phyloP scores from a whole-genome alignment of 1,284 basidiomycete genomes.

The Psilocybe mexicana region DNA sequence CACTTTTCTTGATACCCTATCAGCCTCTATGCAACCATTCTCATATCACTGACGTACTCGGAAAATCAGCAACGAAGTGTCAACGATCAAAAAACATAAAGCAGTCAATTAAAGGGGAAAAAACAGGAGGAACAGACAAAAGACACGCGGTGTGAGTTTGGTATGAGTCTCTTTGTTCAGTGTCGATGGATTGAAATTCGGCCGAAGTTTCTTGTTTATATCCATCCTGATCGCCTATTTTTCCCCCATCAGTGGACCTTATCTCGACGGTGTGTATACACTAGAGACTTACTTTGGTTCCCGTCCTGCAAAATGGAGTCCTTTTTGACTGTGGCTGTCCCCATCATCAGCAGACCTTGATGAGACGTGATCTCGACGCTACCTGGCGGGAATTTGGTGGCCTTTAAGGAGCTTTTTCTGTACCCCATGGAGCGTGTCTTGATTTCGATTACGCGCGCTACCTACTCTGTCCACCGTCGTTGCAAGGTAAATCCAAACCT shows the following conservation, averaged over 20 bases:
- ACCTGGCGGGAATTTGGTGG: neutral
- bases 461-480: neutral
- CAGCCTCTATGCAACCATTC: neutral
- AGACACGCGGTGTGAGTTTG: neutral
- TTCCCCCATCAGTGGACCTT: neutral
- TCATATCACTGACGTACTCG: neutral
- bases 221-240: neutral
- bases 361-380: neutral
- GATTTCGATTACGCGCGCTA: neutral
- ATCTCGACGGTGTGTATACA: neutral
- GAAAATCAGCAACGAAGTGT: neutral
- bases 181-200: neutral
- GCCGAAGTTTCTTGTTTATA: neutral
- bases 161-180: neutral
- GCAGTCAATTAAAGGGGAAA: neutral
- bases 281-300: neutral
- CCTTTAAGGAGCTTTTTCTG: neutral
- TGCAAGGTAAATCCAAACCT: constrained; percentile 1
- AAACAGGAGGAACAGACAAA: neutral
- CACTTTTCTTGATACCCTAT: neutral
- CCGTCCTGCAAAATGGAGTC: neutral
- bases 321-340: neutral
- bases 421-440: neutral
- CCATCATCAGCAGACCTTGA: neutral
- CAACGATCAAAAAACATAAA: neutral